phyloP scores from a whole-genome alignment of 805 yeast genomes.

The Candida palmyrensis region DNA sequence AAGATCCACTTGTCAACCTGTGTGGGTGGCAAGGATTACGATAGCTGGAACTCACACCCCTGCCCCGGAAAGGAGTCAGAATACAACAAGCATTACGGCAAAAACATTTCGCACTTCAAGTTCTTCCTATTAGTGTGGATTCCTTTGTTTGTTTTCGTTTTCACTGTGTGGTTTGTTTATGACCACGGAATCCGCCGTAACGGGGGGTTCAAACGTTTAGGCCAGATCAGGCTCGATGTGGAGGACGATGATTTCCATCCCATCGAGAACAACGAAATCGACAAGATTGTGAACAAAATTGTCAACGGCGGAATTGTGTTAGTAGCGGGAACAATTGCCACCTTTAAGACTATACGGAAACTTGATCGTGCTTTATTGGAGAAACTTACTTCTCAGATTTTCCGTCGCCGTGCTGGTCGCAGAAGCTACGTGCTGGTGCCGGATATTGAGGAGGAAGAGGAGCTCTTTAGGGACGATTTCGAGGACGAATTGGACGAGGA shows the following conservation, averaged over 20 bases:
- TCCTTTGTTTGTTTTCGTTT: constrained; percentile 51
- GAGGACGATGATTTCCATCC: constrained; percentile 52
- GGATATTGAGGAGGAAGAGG: constrained; percentile 33
- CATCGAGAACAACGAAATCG: constrained; percentile 60
- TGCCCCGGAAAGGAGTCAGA: constrained; percentile 86
- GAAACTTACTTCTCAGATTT: constrained; percentile 20
- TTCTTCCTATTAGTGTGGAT: constrained; percentile 49
- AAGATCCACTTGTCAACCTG: constrained; percentile 83
- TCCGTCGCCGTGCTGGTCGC: constrained; percentile 34
- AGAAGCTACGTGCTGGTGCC: constrained; percentile 40
- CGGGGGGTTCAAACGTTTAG: constrained; percentile 73
- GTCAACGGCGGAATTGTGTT: constrained; percentile 53
- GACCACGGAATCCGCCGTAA: constrained; percentile 76
- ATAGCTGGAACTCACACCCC: constrained; percentile 56
- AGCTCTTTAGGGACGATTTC: constrained; percentile 35
- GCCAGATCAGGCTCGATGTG: constrained; percentile 81
- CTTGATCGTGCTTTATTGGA: constrained; percentile 31
- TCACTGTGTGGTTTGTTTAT: constrained; percentile 65
- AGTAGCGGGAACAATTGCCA: constrained; percentile 36
- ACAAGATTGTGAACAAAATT: constrained; percentile 52
- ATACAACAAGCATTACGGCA: constrained; percentile 48
- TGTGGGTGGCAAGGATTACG: constrained; percentile 71
- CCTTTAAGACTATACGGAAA: constrained; percentile 27
- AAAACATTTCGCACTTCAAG: constrained; percentile 51
- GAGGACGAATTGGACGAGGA: constrained; percentile 35